Conservation (phyloP, 495 filamentous ascomycete genomes). For the Saxophila tyrrhenica region DNA sequence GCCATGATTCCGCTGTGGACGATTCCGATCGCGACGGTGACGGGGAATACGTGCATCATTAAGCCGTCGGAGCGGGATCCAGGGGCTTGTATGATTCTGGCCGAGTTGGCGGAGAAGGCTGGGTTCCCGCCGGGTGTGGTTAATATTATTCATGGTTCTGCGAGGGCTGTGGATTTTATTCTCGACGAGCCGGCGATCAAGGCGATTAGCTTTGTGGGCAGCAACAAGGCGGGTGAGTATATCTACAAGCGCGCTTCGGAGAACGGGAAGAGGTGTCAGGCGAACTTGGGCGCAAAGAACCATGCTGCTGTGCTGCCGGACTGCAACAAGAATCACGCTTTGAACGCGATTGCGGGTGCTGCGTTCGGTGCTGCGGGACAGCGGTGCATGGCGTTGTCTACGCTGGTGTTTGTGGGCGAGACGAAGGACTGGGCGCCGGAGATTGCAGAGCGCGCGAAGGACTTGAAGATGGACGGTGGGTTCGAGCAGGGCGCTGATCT, state of each 20-base stretch:
- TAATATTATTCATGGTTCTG: constrained; percentile 87
- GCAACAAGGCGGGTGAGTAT: constrained; percentile 95
- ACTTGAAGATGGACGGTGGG: constrained; percentile 80
- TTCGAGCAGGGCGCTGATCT: constrained; percentile 92
- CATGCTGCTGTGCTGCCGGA: constrained; percentile 92
- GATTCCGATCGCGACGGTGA: constrained; percentile 87
- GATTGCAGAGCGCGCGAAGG: constrained; percentile 81
- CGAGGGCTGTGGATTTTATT: constrained; percentile 92
- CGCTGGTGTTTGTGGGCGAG: constrained; percentile 86
- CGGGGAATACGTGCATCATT: constrained; percentile 85
- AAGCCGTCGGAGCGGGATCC: constrained; percentile 98
- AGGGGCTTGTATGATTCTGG: constrained; percentile 96
- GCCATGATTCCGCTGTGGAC: constrained; percentile 99
- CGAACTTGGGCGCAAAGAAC: constrained; percentile 97
- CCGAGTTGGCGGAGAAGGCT: constrained; percentile 79
- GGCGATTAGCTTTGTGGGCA: constrained; percentile 94
- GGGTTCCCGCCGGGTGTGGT: constrained; percentile 90
- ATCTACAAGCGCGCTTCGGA: constrained; percentile 85
- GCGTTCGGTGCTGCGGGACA: constrained; percentile 96
- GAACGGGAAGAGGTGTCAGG: constrained; percentile 89
- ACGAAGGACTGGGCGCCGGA: constrained; percentile 88
- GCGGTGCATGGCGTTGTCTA: constrained; percentile 94
- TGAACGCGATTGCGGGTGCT: constrained; percentile 89
- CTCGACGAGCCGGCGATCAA: constrained; percentile 93
- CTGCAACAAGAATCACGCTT: constrained; percentile 93